Base-by-base conservation (phyloP, 2,329 filamentous ascomycete genomes). In the Cordyceps pruinosa region DNA sequence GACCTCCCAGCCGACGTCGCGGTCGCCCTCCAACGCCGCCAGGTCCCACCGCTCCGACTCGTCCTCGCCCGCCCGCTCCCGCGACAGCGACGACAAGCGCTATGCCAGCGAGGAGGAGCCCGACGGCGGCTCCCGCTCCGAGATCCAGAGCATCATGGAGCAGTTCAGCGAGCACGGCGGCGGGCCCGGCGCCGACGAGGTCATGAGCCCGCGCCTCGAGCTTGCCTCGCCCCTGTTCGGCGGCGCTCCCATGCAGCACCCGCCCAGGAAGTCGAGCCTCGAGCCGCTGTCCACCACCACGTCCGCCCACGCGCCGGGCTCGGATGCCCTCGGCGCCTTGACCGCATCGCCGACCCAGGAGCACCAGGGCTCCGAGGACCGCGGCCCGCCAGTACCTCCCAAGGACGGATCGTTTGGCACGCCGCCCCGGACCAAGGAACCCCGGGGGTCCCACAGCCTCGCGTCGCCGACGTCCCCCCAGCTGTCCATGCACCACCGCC, bases 111-210 rank as follows among this genome's bases (percentile, higher is more conserved):
- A 86, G 66, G 84, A 85, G 65, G 80, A 84, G 56, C 81, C 83
- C 23, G 85, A 91, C 48, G 82, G 82, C 51, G 84, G 84, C 52
- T 90, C 89, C 1, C 83, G 84, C 59, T 86, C 87, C 6, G 94
- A 99, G 74, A 97, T 99, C 59, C 90, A 97, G 72, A 96, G 83
- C 68, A 97, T 99, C 69, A 97, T 99, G 90, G 90, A 90, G 61
- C 94, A 97, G 72, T 97, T 97, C 65, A 86, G 88, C 64, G 85
- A 89, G 66, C 84, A 84, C 51, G 84, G 84, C 28, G 84, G 85
- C 52, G 89, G 86, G 0, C 87, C 85, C 2, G 86, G 80, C 5
- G 84, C 82, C 60, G 86, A 93, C 51, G 90, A 95, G 70, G 90
- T 96, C 67, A 96, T 96, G 90, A 96, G 91, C 61, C 91, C 91